Base-by-base conservation (phyloP, 495 filamentous ascomycete genomes). In the Annulohypoxylon bovei region DNA sequence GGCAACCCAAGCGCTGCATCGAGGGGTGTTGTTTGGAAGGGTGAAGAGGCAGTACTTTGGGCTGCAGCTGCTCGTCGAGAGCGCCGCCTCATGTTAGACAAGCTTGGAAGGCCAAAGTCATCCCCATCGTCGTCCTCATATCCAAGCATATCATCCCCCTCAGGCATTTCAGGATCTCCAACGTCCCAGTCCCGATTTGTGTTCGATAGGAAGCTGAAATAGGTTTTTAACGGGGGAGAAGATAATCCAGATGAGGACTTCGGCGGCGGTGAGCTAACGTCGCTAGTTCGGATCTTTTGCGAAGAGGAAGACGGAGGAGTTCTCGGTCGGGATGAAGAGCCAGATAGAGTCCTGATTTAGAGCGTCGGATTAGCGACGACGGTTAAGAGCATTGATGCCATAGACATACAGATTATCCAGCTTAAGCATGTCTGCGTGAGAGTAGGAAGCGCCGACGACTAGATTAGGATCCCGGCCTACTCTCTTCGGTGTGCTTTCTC, bases 391-490 rank as follows among this genome's bases (percentile, higher is more conserved):
- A 70, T 61, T 20, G 60, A 60, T 2, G 35, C 6, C 5, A 14
- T 4, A 32, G 3, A 57, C 67, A 44, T 83, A 93, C 90, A 93
- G 67, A 23, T 87, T 86, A 77, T 94, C 94, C 67, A 92, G 91
- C 80, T 95, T 95, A 64, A 97, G 83, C 72, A 97, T 93, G 81
- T 97, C 94, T 32, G 94, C 92, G 81, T 99, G 96, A 37, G 95
- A 98, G 78, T 99, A 99, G 47, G 94, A 90, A 57, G 95, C 95
- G 59, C 95, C 95, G 44, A 98, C 90, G n/a, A 99, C 92, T 35
- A 93, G 87, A 63, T 86, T 90, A 25, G 87, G 81, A 58, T 94
- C 92, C 76, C 88, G 83, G 40, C 82, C 79, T 75, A 85, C 90
- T 70, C 79, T 83, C 53, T 81, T 80, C 12, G 84, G 78, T 47